Evolutionary conservation across 2,329 filamentous ascomycete species (phyloP).

Genomic region (Polychaeton citri): DNA sequence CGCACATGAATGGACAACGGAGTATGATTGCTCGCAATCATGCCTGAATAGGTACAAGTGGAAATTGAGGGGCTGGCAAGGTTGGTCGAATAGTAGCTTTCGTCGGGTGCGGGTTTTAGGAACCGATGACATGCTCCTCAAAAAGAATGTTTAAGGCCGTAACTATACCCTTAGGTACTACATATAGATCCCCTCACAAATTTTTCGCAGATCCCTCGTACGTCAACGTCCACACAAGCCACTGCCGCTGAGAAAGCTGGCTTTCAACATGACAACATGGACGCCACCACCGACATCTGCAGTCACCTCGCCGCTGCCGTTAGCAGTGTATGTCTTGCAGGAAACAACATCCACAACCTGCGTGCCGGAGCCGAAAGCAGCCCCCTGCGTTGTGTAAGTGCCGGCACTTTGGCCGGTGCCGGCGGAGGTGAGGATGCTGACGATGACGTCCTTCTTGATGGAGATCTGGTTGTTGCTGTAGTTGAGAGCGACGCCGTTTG

Average conservation of each 20-base stretch:
- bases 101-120: no score
- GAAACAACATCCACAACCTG: conserved; percentile 25
- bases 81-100: no score
- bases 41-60: no score
- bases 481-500: conserved; percentile 25
- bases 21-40: no score
- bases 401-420: conserved; percentile 14
- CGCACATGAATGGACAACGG: no score
- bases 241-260: conserved; percentile 6
- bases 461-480: conserved; percentile 27
- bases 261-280: conserved; percentile 23
- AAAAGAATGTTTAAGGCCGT: no score
- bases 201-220: no score
- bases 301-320: conserved; percentile 14
- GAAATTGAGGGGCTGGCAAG: no score
- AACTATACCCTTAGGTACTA: no score
- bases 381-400: conserved; percentile 14
- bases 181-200: no score
- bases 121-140: no score
- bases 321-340: conserved; percentile 19
- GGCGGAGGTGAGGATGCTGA: conserved; percentile 23
- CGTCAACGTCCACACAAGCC: conserved; percentile 10
- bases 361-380: conserved; percentile 15
- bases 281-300: conserved; percentile 23
- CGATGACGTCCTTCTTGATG: conserved; percentile 34